Evolutionary conservation across 495 filamentous ascomycete species (phyloP).

Genomic region (Aspergillus biplanus): DNA sequence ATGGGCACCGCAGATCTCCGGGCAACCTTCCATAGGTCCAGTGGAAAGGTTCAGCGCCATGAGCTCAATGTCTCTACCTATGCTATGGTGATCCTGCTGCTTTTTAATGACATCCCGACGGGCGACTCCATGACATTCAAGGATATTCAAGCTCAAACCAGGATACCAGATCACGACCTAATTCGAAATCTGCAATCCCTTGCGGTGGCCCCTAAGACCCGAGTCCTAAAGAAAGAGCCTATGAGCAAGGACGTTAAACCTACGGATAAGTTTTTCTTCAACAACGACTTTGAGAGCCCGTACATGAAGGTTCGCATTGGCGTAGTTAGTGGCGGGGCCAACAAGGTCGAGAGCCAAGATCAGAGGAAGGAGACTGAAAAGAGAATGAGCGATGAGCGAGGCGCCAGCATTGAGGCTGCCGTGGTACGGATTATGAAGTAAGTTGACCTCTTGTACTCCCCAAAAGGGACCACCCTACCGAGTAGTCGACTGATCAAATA

Average conservation of each 20-base stretch:
- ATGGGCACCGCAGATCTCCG: constrained; percentile 88
- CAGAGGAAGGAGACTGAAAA: constrained; percentile 87
- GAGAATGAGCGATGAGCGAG: constrained; percentile 80
- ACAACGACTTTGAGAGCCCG: constrained; percentile 79
- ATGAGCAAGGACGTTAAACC: constrained; percentile 79
- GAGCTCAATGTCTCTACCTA: constrained; percentile 94
- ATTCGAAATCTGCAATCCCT: constrained; percentile 82
- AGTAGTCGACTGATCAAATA: constrained; percentile 1
- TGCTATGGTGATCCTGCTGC: constrained; percentile 83
- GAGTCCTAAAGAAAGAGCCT: constrained; percentile 81
- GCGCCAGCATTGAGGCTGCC: constrained; percentile 81
- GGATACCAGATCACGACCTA: constrained; percentile 79
- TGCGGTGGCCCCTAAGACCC: constrained; percentile 81
- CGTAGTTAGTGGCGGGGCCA: constrained; percentile 65
- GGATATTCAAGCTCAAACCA: constrained; percentile 81
- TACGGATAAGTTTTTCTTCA: constrained; percentile 83
- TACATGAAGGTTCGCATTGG: constrained; percentile 86
- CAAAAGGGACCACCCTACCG: no score
- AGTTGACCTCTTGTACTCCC: constrained; percentile 27
- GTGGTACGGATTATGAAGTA: constrained; percentile 98
- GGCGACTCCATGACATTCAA: constrained; percentile 73
- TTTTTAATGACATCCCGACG: constrained; percentile 80
- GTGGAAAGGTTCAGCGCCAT: constrained; percentile 73
- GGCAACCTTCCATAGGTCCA: constrained; percentile 74
- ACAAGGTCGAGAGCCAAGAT: constrained; percentile 81